Evolutionary conservation across 75 land plant genomes (phyloP).

Genomic region (Sequoia sempervirens): DNA sequence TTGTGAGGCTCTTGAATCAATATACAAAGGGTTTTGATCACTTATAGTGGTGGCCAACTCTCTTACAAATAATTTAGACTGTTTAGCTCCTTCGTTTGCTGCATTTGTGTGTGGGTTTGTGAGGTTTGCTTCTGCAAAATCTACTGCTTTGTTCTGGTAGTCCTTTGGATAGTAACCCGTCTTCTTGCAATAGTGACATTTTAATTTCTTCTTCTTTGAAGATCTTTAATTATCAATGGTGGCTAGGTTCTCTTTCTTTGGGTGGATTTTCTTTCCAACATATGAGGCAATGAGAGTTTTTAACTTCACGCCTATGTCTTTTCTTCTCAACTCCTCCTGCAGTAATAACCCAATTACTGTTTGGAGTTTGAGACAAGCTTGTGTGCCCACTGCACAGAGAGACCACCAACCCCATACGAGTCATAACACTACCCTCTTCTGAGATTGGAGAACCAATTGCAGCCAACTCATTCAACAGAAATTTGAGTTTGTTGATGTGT

Average conservation of each 20-base stretch:
- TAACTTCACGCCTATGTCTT: too few species aligned
- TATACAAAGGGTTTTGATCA: too few species aligned
- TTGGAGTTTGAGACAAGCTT: too few species aligned
- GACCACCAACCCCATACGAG: not conserved
- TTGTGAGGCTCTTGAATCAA: too few species aligned
- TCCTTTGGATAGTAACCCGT: not conserved
- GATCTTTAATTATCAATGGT: not conserved
- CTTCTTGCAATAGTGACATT: not conserved
- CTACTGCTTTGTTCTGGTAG: not conserved
- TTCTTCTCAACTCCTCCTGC: too few species aligned
- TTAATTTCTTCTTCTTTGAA: not conserved
- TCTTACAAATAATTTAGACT: not conserved
- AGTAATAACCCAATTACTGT: too few species aligned
- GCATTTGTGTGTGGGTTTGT: not conserved
- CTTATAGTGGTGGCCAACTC: not conserved
- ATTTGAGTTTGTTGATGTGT: not conserved
- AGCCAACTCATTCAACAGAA: not conserved
- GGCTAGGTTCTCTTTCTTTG: not conserved
- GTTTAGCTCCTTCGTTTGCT: not conserved
- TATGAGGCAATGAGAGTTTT: not conserved
- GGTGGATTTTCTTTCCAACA: not conserved
- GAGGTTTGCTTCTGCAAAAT: not conserved
- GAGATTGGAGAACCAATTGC: not conserved
- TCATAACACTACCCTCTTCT: not conserved
- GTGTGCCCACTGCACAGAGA: too few species aligned